phyloP scores from a whole-genome alignment of 306 rosid species.

The Pyrus pyrifolia region DNA sequence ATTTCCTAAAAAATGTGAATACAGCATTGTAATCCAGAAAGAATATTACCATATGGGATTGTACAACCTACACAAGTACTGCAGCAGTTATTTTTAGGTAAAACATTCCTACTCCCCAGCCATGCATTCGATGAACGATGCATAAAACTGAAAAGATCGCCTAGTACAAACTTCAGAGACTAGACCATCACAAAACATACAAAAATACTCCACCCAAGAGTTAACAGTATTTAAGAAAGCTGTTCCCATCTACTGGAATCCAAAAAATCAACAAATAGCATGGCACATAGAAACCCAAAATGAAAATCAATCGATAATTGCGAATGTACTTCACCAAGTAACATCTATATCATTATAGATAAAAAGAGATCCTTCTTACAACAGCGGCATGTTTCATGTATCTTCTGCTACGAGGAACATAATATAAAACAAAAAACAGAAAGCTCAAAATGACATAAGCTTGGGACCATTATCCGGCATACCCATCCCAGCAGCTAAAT shows the following conservation, averaged over 20 bases:
- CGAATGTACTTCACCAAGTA: neutral
- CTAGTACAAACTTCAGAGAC: too few relatives aligned
- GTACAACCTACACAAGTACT: neutral
- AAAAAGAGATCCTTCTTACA: neutral
- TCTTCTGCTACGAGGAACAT: neutral
- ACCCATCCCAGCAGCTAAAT: slow-evolving; percentile 93
- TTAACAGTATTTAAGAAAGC: too few relatives aligned
- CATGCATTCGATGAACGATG: too few relatives aligned
- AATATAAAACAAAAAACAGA: neutral
- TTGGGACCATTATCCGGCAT: slow-evolving; percentile 95
- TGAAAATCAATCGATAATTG: neutral
- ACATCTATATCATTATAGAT: neutral
- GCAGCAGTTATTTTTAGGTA: neutral
- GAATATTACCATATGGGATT: neutral
- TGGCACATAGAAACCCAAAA: neutral
- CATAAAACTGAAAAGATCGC: too few relatives aligned
- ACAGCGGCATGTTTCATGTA: neutral
- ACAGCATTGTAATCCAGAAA: neutral
- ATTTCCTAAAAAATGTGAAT: too few relatives aligned
- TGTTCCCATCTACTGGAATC: too few relatives aligned
- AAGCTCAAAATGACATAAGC: slow-evolving; percentile 47
- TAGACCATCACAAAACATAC: too few relatives aligned
- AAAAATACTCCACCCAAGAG: too few relatives aligned
- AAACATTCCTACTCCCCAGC: too few relatives aligned
- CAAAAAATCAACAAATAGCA: neutral